phyloP scores from a whole-genome alignment of 495 filamentous ascomycete genomes.

The Xylaria venustula region DNA sequence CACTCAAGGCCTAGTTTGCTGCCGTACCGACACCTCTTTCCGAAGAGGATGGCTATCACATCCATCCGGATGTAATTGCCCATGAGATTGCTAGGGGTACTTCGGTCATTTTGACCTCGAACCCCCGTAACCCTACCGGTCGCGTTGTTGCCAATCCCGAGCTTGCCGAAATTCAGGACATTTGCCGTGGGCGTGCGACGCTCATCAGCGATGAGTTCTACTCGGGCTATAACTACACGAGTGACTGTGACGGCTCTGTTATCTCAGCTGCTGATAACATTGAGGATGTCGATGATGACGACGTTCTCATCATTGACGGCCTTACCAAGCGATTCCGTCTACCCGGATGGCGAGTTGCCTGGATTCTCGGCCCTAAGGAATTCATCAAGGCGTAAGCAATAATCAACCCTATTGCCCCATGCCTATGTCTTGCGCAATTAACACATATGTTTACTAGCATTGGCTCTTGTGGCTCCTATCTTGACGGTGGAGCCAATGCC shows the following conservation, averaged over 20 bases:
- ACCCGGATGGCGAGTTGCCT: slow-evolving; percentile 94
- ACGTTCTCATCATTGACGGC: slow-evolving; percentile 92
- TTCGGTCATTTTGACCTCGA: slow-evolving; percentile 90
- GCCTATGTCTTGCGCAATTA: not conserved
- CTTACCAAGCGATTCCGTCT: slow-evolving; percentile 96
- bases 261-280: slow-evolving; percentile 87
- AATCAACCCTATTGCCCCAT: not conserved
- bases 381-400: slow-evolving; percentile 75
- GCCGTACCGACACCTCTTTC: slow-evolving; percentile 84
- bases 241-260: slow-evolving; percentile 81
- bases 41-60: slow-evolving; percentile 82
- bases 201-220: slow-evolving; percentile 98
- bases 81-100: slow-evolving; percentile 86
- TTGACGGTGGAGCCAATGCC: slow-evolving; percentile 93
- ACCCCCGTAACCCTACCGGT: slow-evolving; percentile 95
- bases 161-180: slow-evolving; percentile 83
- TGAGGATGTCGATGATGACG: slow-evolving; percentile 61
- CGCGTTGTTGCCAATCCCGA: slow-evolving; percentile 77
- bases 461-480: slow-evolving; percentile 86
- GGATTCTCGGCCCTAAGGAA: slow-evolving; percentile 94
- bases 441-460: slow-evolving; percentile 45
- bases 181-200: slow-evolving; percentile 86
- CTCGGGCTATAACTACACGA: slow-evolving; percentile 91
- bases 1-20: slow-evolving; percentile 62
- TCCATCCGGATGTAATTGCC: slow-evolving; percentile 87